Percentiles rank a stretch among this genome's conserved stretches.
phyloP scores from a whole-genome alignment of 202 grass and related monocot genomes.

The Schoenoplectus triqueter region DNA sequence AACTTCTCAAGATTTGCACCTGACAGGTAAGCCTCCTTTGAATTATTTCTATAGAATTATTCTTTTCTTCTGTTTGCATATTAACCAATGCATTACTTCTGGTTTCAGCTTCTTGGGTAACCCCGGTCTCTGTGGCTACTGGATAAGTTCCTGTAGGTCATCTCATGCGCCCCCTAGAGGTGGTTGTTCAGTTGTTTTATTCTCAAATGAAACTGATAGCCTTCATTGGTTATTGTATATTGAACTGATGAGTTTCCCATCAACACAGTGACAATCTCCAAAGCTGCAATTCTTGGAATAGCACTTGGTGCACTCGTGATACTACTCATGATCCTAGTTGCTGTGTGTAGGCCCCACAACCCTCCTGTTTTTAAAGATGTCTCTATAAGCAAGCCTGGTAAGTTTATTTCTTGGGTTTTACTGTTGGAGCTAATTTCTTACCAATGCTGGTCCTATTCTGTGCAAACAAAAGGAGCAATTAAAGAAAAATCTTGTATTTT shows the following conservation, averaged over 20 bases:
- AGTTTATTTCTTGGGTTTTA: background rate
- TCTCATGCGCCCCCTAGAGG: slow-evolving; percentile 56
- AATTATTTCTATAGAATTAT: slow-evolving; percentile 23
- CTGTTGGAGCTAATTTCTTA: slow-evolving; percentile 27
- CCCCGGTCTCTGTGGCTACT: slow-evolving; percentile 92
- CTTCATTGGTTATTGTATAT: slow-evolving; percentile 29
- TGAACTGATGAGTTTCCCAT: background rate
- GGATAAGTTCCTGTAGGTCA: slow-evolving; percentile 64
- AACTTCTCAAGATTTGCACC: slow-evolving; percentile 57
- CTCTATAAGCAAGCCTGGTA: slow-evolving; percentile 88
- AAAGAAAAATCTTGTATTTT: background rate
- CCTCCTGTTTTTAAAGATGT: slow-evolving; percentile 67
- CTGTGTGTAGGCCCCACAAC: slow-evolving; percentile 73
- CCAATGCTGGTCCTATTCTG: background rate
- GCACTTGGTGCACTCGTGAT: slow-evolving; percentile 81
- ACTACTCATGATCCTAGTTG: slow-evolving; percentile 82
- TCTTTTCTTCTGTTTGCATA: background rate
- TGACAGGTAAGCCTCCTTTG: slow-evolving; percentile 39
- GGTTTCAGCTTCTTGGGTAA: slow-evolving; percentile 83
- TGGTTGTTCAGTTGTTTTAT: slow-evolving; percentile 38
- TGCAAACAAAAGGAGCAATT: background rate
- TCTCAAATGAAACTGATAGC: slow-evolving; percentile 15
- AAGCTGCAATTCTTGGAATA: slow-evolving; percentile 87
- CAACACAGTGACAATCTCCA: slow-evolving; percentile 72
- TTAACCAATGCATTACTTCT: background rate